These are phyloP conservation scores for Epichloe bromicola DNA, from an alignment of 2,329 filamentous ascomycete genomes.

Conservation along the genomic window DNA sequence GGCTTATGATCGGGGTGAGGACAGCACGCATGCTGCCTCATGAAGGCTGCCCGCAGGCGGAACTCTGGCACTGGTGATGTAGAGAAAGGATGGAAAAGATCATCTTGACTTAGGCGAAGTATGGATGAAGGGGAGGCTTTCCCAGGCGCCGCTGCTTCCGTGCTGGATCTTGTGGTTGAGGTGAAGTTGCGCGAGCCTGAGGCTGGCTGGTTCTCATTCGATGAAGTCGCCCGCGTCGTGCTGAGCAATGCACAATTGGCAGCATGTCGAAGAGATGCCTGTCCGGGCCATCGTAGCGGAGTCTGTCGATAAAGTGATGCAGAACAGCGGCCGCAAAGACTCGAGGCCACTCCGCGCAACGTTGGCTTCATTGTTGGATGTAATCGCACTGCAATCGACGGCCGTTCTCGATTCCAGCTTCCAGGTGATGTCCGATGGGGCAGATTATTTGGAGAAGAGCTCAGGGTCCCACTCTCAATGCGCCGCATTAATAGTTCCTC, in stretches of 20 bases:
- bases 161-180: constrained; percentile 14
- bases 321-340: constrained; percentile 28
- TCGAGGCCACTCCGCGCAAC: constrained; percentile 26
- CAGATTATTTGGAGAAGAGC: constrained; percentile 16
- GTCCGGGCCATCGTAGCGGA: constrained; percentile 9
- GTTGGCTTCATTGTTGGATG: constrained; percentile 24
- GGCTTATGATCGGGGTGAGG: constrained; percentile 78
- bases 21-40: constrained; percentile 86
- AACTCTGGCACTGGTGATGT: constrained; percentile 82
- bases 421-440: background rate
- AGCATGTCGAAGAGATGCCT: constrained; percentile 15
- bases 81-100: constrained; percentile 89
- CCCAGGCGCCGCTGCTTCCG: constrained; percentile 16
- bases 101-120: constrained; percentile 48
- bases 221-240: constrained; percentile 8
- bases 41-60: constrained; percentile 74
- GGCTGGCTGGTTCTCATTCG: constrained; percentile 7
- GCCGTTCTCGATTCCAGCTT: background rate
- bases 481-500: constrained; percentile 26
- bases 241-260: constrained; percentile 12
- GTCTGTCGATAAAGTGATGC: constrained; percentile 20
- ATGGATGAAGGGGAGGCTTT: constrained; percentile 12
- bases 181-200: constrained; percentile 17
- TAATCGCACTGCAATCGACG: background rate
- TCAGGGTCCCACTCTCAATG: constrained; percentile 15